Conservation (phyloP, 169 alveolate genomes). For the Eimeria maxima region DNA sequence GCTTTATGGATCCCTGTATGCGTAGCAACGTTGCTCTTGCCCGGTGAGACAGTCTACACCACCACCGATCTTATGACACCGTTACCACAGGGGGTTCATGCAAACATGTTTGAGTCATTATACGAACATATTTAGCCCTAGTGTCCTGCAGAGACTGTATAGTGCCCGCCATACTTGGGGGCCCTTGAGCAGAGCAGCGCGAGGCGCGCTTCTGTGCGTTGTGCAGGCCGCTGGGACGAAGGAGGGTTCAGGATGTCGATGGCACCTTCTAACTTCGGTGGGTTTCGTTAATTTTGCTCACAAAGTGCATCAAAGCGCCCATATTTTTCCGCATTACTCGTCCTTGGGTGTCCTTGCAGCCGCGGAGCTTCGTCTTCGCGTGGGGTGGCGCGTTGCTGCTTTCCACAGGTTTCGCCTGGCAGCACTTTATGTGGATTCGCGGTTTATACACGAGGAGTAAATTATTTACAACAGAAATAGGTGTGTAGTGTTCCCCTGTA, state of each 20-base stretch:
- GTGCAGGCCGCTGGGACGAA: constrained; percentile 46
- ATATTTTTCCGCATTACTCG: background rate
- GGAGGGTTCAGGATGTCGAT: background rate
- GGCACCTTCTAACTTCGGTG: background rate
- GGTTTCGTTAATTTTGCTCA: background rate
- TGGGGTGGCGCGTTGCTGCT: constrained; percentile 64
- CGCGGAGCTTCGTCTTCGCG: constrained; percentile 28
- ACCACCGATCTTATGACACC: background rate
- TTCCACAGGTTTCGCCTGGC: constrained; percentile 11
- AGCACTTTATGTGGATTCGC: constrained; percentile 48
- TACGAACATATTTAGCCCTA: background rate
- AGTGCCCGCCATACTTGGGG: constrained; percentile 17
- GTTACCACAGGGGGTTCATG: background rate
- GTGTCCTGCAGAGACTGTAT: background rate
- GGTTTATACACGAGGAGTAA: background rate
- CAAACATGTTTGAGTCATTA: background rate
- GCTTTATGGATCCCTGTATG: background rate
- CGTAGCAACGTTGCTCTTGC: background rate
- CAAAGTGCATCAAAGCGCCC: background rate
- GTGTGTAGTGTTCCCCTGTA: background rate
- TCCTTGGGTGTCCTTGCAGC: background rate
- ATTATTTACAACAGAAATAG: background rate
- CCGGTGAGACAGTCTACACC: background rate
- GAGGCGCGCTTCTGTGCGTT: constrained; percentile 73
- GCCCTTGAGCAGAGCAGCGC: constrained; percentile 56